phyloP scores from a whole-genome alignment of 331 rosid species.

The Prunus yedoensis region DNA sequence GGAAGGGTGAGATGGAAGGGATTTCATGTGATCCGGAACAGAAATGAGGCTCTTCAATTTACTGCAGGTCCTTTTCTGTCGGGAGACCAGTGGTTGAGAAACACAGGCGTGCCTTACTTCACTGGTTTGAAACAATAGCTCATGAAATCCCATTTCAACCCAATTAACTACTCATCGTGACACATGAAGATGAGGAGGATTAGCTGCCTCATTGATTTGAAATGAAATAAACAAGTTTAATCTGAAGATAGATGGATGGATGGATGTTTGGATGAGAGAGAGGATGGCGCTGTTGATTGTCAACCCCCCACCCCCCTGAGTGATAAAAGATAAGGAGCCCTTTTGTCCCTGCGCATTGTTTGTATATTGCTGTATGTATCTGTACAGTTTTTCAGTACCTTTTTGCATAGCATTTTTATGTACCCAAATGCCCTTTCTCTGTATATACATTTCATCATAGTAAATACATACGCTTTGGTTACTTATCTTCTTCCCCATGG shows the following conservation, averaged over 20 bases:
- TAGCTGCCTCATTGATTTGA: neutral
- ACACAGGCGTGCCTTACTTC: slow-evolving; percentile 28
- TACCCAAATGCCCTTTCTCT: neutral
- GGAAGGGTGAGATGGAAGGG: slow-evolving; percentile 50
- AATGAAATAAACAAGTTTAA: neutral
- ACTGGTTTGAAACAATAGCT: slow-evolving; percentile 15
- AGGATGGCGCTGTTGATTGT: slow-evolving; percentile 15
- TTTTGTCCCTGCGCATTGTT: neutral
- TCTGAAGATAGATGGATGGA: neutral
- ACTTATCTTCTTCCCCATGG: neutral
- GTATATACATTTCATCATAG: neutral
- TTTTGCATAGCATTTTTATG: neutral
- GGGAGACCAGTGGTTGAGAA: slow-evolving; percentile 33
- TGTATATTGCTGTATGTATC: neutral
- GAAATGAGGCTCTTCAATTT: slow-evolving; percentile 37
- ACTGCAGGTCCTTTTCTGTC: slow-evolving; percentile 27
- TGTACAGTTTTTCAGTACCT: neutral
- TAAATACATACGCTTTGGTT: no score
- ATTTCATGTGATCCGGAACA: slow-evolving; percentile 29
- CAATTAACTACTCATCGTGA: neutral
- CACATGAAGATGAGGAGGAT: neutral
- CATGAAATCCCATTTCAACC: neutral
- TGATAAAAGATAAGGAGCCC: neutral
- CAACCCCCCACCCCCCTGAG: neutral
- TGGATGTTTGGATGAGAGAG: neutral